Evolutionary conservation across 2,329 filamentous ascomycete species (phyloP).

Genomic region (Trichocomaceae sp.): DNA sequence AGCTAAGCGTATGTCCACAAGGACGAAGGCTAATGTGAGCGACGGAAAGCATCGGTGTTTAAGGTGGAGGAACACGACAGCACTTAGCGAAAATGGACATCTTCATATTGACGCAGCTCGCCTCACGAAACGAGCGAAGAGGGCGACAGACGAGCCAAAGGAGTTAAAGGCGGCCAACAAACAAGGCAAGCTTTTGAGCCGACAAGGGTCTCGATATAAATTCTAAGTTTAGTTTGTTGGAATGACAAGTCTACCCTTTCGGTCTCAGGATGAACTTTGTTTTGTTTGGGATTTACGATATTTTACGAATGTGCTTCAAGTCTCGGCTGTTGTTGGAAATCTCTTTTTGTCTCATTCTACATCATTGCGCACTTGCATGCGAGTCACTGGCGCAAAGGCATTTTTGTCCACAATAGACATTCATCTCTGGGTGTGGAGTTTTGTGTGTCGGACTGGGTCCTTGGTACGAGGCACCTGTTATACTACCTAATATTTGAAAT

Average conservation of each 20-base stretch:
- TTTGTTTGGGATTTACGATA: background rate
- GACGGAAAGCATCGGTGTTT: slow-evolving; percentile 55
- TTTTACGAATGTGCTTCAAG: background rate
- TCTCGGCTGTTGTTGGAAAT: background rate
- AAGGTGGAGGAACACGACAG: slow-evolving; percentile 59
- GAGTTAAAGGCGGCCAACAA: slow-evolving; percentile 39
- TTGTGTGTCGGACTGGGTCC: background rate
- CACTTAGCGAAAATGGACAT: slow-evolving; percentile 52
- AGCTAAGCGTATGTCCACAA: slow-evolving; percentile 54
- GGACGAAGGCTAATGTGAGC: slow-evolving; percentile 55
- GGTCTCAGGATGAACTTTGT: background rate
- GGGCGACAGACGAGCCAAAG: slow-evolving; percentile 34
- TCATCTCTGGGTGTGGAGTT: background rate
- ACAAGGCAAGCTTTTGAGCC: slow-evolving; percentile 44
- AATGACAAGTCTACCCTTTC: background rate
- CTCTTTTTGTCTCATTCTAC: background rate
- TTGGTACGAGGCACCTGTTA: background rate
- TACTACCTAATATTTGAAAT: background rate
- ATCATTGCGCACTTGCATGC: background rate
- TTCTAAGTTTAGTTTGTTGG: slow-evolving; percentile 14
- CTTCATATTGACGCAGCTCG: slow-evolving; percentile 54
- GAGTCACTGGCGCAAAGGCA: background rate
- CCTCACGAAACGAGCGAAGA: slow-evolving; percentile 44
- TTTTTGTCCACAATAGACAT: background rate
- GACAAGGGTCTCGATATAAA: slow-evolving; percentile 46